Evolutionary conservation across 1,284 basidiomycete species (phyloP).

Genomic region (Boletellus sp.): DNA sequence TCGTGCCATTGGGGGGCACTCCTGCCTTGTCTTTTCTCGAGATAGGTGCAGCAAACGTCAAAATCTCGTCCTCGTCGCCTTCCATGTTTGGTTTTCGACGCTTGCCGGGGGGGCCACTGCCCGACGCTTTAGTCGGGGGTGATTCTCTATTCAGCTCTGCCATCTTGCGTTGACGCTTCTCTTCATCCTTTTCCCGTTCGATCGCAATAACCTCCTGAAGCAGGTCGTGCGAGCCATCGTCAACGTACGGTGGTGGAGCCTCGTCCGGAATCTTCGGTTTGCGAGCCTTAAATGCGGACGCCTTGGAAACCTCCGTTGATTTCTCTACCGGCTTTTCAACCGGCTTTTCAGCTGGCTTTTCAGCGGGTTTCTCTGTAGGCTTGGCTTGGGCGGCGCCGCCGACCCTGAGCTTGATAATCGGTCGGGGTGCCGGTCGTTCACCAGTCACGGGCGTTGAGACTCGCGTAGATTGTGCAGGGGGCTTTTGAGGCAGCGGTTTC

Average conservation of each 20-base stretch:
- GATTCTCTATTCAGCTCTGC: conserved; percentile 26
- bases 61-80: conserved; percentile 55
- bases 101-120: conserved; percentile 41
- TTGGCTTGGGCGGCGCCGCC: conserved; percentile 35
- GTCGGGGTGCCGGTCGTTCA: conserved; percentile 41
- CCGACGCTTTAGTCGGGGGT: conserved; percentile 34
- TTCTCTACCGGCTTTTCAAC: conserved; percentile 32
- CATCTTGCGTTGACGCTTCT: conserved; percentile 39
- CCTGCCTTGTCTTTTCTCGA: conserved; percentile 54
- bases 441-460: conserved; percentile 23
- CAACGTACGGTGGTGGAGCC: conserved; percentile 61
- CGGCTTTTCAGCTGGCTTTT: conserved; percentile 24
- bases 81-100: conserved; percentile 52
- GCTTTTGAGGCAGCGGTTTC: conserved; percentile 35
- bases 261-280: conserved; percentile 49
- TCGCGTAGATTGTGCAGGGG: conserved; percentile 10
- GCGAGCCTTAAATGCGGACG: conserved; percentile 40
- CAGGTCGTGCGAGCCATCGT: conserved; percentile 73
- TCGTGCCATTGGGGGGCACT: conserved; percentile 22
- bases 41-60: conserved; percentile 53
- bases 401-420: conserved; percentile 57
- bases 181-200: conserved; percentile 60
- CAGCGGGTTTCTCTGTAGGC: conserved; percentile 28
- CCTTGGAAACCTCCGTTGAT: conserved; percentile 26
- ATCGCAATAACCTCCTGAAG: conserved; percentile 79